Evolutionary conservation across 495 filamentous ascomycete genomes (phyloP).

Genomic region (Letharia lupina): DNA sequence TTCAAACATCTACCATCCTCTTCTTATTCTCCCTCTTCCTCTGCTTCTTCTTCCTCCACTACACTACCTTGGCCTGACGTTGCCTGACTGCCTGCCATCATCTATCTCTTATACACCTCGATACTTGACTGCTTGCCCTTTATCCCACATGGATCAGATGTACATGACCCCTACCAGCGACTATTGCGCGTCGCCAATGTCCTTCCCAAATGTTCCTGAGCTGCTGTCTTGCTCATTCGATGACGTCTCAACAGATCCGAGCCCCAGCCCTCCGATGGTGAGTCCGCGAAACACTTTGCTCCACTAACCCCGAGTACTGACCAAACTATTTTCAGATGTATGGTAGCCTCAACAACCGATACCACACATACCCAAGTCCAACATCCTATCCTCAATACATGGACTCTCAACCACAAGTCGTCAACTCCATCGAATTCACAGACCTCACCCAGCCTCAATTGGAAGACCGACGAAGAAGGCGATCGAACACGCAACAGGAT

Average conservation of each 20-base stretch:
- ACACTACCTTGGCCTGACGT: neutral
- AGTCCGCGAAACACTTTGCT: neutral
- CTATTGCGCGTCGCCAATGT: conserved; percentile 21
- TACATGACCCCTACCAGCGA: conserved; percentile 14
- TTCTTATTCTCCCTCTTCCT: neutral
- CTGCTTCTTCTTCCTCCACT: neutral
- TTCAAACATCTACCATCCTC: neutral
- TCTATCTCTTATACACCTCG: neutral
- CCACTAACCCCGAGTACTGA: conserved; percentile 3
- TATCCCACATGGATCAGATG: conserved; percentile 16
- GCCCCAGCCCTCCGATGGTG: conserved; percentile 26
- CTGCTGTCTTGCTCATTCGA: conserved; percentile 23
- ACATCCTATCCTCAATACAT: conserved; percentile 20
- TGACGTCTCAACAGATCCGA: conserved; percentile 23
- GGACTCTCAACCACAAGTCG: conserved; percentile 18
- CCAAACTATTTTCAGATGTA: conserved; percentile 10
- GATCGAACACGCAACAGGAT: conserved; percentile 23
- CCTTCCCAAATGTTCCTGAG: conserved; percentile 23
- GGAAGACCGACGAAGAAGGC: conserved; percentile 25
- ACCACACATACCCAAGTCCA: conserved; percentile 11
- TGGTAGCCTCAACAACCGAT: conserved; percentile 17
- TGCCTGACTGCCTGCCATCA: neutral
- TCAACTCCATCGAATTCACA: conserved; percentile 27
- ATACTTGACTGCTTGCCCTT: conserved; percentile 2
- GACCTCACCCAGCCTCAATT: conserved; percentile 25